Percentiles rank a stretch among this genome's conserved stretches.
Conservation (phyloP, 78 protist genomes). For the Acrasis kona region DNA sequence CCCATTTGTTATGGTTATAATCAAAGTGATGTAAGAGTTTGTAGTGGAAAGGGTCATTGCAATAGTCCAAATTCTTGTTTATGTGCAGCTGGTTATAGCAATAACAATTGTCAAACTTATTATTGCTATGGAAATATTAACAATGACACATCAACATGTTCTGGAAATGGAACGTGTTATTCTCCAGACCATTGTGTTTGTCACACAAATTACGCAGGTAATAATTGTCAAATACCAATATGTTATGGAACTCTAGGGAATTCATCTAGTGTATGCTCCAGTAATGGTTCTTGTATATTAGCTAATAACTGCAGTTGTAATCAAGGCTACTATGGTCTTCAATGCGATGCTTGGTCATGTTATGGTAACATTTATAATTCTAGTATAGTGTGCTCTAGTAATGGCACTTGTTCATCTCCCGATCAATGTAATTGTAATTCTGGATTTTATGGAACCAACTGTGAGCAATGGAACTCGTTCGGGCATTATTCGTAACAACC, state of each 20-base stretch:
- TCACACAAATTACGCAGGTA: background rate
- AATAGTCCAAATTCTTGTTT: background rate
- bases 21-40: background rate
- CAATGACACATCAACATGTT: background rate
- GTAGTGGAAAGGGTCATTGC: background rate
- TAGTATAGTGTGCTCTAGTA: background rate
- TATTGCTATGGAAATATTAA: background rate
- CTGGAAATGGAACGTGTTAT: background rate
- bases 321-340: no score
- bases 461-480: no score
- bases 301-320: no score
- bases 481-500: no score
- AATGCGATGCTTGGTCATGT: no score
- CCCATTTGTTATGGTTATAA: background rate
- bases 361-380: no score
- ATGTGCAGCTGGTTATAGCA: background rate
- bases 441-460: background rate
- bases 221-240: slow-evolving; percentile 1
- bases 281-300: no score
- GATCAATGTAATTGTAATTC: background rate
- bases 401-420: background rate
- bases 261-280: no score
- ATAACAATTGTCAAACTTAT: background rate
- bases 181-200: background rate
- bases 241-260: no score